Evolutionary conservation across 139 green algal genomes (phyloP).

Genomic region (Microglena sp.): DNA sequence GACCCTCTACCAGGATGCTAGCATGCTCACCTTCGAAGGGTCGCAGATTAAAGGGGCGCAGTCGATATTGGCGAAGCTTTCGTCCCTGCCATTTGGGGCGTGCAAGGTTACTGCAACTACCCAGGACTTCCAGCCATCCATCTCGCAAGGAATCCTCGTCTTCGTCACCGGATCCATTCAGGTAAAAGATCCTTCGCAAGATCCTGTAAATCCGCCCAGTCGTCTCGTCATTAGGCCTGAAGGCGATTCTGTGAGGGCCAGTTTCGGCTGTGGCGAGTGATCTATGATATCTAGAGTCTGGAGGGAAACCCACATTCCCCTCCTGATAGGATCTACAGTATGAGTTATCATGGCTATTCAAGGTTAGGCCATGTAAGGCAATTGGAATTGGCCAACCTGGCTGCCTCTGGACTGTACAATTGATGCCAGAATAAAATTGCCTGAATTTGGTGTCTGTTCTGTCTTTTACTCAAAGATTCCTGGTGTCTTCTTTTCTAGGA

Average conservation of each 20-base stretch:
- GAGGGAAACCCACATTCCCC: not conserved
- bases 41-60: constrained; percentile 62
- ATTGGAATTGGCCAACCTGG: no score
- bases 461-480: no score
- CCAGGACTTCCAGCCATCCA: constrained; percentile 77
- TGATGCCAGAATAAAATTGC: no score
- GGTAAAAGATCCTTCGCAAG: constrained; percentile 27
- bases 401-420: no score
- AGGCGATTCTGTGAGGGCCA: no score
- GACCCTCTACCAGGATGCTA: constrained; percentile 73
- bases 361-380: not conserved
- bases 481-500: no score
- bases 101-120: constrained; percentile 62
- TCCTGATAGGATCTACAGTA: no score
- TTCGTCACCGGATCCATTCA: constrained; percentile 79
- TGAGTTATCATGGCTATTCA: not conserved
- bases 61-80: constrained; percentile 66
- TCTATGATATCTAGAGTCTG: no score
- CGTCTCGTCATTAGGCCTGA: not conserved
- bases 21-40: constrained; percentile 80
- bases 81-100: constrained; percentile 62
- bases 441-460: no score
- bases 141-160: constrained; percentile 69
- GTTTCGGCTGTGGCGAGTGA: no score
- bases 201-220: not conserved